Base-by-base conservation (phyloP, 441 rosid species). In the Adansonia gregorii region DNA sequence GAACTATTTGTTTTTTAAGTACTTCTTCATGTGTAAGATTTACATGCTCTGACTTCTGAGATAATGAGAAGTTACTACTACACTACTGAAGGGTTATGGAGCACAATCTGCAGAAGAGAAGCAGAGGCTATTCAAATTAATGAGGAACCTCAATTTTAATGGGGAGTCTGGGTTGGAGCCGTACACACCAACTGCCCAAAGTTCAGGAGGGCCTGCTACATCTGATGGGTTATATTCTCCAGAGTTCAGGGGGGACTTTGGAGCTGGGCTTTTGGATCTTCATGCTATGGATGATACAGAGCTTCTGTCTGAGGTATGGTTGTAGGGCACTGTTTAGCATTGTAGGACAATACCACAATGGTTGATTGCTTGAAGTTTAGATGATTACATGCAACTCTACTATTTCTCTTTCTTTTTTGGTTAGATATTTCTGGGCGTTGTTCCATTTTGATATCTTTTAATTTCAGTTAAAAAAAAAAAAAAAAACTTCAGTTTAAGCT, bases 241-340 rank as follows among this genome's bases (percentile, higher is more conserved):
- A 0, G 99, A 97, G 61, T 90, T 97, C 72, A 90, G 94, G 84
- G 98, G 98, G 73, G 99, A 94, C 82, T 92, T 94, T 90, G 99
- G 98, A 77, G 98, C 98, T 82, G 99, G 98, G 72, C 95, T 97
- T 77, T 79, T 97, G 84, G 98, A 97, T 86, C 99, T 97, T 81
- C 98, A 93, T 80, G 94, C 98, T 46, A 91, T 97, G 97, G 99
- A 97, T 82, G 98, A 97, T 73, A 97, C 97, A 2, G 98, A 93
- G 86, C 95, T 97, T 86, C 88, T 97, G 52, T 92, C 97, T 17
- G 99, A 97, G 97, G 99, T 97, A 85, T 72, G 78, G 20, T 74
- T 74, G 55, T 49, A 48, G 39, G 75, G 65, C 35, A 56, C 10
- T 17, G 41, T 51, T 51, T 75, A 67, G 49, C 65, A 31, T 27